Base-by-base conservation (phyloP, 2,329 filamentous ascomycete species). In the Microsporum canis region DNA sequence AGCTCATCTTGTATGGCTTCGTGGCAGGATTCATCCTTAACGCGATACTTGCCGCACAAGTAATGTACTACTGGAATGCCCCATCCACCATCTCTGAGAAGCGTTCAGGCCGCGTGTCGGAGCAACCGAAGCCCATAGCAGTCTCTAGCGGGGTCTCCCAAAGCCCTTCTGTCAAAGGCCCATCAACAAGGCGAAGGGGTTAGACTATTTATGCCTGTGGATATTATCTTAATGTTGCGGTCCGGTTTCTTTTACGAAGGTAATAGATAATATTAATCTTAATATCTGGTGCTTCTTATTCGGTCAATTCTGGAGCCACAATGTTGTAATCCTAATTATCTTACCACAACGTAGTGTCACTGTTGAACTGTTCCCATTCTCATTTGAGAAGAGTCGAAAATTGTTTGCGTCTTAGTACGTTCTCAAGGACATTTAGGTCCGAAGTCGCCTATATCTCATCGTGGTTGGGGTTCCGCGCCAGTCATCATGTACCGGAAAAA, bases 51-150 rank as follows among this genome's bases (percentile, higher is more conserved):
- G 91, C 91, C 12, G 76, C 82, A 43, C 94, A 99, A 79, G 94
- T 99, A 88, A 72, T 95, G 33, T 95, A 91, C 77, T 97, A 97
- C 80, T 99, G 94, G 94, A 96, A 96, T 70, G 78, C 73, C 58
- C 73, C 79, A 2, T 67, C 72, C 33, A 58, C 59, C 3, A 47
- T n/a, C 17, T 29, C 61, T 6, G 45, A 58, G 23, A 63, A 61
- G 23, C 41, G 36, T 47, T 36, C 43, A 29, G 74, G 71, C 64
- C 72, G 75, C 51, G 56, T 63, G 59, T 34, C 57, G 34, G 59
- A 62, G 33, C 58, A 63, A 29, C 61, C 70, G 61, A 66, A 68
- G 0, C 67, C 72, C 10, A 69, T 64, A 62, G 76, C 67, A 41
- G 66, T 71, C 31, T 76, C 71, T 47, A 76, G 75, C 10, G 74